A percentile compares a stretch with the other conserved stretches of the same genome.
Conservation (phyloP, 192 early-diverging fungal genomes). For the Coemansia reversa region DNA sequence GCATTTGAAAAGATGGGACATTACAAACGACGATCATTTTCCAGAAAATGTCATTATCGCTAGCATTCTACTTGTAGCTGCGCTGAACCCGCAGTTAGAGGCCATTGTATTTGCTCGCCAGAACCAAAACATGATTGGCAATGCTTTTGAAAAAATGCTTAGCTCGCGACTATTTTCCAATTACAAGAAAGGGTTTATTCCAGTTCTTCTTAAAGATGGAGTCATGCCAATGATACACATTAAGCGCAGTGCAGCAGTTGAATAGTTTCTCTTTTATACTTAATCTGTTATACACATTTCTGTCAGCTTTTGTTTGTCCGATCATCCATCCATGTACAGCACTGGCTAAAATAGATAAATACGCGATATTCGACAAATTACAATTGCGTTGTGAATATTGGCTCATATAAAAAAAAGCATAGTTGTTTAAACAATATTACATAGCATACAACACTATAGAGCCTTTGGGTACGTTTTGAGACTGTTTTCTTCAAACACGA, state of each 20-base stretch:
- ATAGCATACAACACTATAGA: too few relatives aligned
- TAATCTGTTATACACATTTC: too few relatives aligned
- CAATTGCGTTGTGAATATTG: too few relatives aligned
- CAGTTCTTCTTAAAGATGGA: not conserved
- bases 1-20: conserved; percentile 8
- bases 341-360: too few relatives aligned
- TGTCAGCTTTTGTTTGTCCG: too few relatives aligned
- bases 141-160: not conserved
- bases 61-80: conserved; percentile 2
- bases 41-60: not conserved
- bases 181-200: not conserved
- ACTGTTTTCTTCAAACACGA: too few relatives aligned
- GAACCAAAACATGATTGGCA: not conserved
- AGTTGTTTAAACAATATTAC: too few relatives aligned
- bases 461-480: too few relatives aligned
- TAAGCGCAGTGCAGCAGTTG: not conserved
- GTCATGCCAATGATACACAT: not conserved
- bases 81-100: conserved; percentile 3
- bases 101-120: not conserved
- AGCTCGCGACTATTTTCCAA: not conserved
- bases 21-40: conserved; percentile 1
- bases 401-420: too few relatives aligned
- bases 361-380: too few relatives aligned
- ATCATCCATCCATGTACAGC: too few relatives aligned
- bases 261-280: not conserved